phyloP scores from a whole-genome alignment of 352 stramenopile species.

The Phytophthora quininea region DNA sequence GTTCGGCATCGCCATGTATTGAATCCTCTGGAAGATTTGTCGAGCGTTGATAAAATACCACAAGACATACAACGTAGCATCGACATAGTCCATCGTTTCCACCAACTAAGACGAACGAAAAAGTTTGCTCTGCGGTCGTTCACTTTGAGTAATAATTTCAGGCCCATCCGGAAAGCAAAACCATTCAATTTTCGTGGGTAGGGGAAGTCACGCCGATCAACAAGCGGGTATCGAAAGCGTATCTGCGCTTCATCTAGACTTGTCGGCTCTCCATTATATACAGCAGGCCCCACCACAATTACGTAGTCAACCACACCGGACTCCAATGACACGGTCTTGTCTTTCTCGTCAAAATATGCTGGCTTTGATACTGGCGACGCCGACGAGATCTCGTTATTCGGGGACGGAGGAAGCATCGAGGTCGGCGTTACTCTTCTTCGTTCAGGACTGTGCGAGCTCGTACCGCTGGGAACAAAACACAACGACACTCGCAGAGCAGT shows the following conservation, averaged over 20 bases:
- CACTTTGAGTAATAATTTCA: constrained; percentile 55
- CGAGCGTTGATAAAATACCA: constrained; percentile 61
- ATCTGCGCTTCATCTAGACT: constrained; percentile 58
- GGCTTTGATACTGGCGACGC: constrained; percentile 41
- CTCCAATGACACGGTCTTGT: constrained; percentile 44
- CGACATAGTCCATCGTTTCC: constrained; percentile 71
- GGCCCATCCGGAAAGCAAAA: constrained; percentile 84
- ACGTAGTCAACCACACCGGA: constrained; percentile 81
- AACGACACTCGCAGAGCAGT: constrained; percentile 75
- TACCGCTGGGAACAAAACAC: constrained; percentile 61
- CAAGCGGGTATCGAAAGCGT: constrained; percentile 63
- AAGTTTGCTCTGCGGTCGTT: constrained; percentile 54
- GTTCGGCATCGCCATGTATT: background rate
- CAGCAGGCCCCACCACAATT: constrained; percentile 59
- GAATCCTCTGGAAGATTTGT: constrained; percentile 1
- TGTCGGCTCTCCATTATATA: background rate
- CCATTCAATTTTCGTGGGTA: constrained; percentile 90
- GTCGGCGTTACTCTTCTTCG: constrained; percentile 27
- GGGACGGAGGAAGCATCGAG: constrained; percentile 17
- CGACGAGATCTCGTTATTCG: constrained; percentile 37
- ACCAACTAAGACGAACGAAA: constrained; percentile 84
- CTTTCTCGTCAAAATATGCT: constrained; percentile 4
- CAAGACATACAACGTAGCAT: constrained; percentile 75
- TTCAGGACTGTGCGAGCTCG: constrained; percentile 23
- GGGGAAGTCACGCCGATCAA: constrained; percentile 59